Evolutionary conservation across 352 stramenopile species (phyloP), one percentile per base, ranked within the genome.

Genomic region (Globisporangium rhizosaccharum): DNA sequence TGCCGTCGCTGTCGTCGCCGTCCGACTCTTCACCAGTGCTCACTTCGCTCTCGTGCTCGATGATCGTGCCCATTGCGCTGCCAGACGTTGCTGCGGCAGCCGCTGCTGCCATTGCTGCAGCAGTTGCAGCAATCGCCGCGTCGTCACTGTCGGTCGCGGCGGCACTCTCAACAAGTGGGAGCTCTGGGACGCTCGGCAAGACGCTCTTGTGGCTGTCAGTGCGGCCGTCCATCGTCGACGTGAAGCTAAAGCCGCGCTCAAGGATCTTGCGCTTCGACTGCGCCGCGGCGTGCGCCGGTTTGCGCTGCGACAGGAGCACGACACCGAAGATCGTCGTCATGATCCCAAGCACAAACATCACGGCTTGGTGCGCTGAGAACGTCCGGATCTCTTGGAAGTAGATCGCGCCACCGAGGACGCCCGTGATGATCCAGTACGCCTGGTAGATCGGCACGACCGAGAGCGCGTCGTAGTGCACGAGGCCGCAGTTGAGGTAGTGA

Each of bases 311-410:
- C 12, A 96, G 77, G 14, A 96, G 67, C 26, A 87, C 76, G 28
- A 96, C 80, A n/a, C 87, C 87, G 20, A 84, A 80, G 61, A 96
- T 92, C 17, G 85, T 95, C 8, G 82, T 77, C 15, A 71, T 62
- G 51, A 91, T 94, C 39, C 87, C 87, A 1, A 94, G 33, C n/a
- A 92, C 76, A 60, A 96, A 96, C 76, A 92, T 90, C 45, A 72
- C 68, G 10, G 79, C 79, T 49, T 96, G 85, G 23, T 85, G 55
- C 23, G 81, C 67, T 4, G 82, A 86, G 56, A 96, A 90, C 5
- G 73, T 72, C 33, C 79, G 79, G 55, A 91, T 91, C 63, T 97
- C 91, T 53, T 96, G 77, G 65, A 97, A 97, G 70, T 97, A 97
- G 30, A 97, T 85, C 30, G 89, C 77, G 1, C 90, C 91, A 12